Evolutionary conservation across 1,284 basidiomycete species (phyloP), one percentile per base, ranked within the genome.

Genomic region (Ustilago curta): DNA sequence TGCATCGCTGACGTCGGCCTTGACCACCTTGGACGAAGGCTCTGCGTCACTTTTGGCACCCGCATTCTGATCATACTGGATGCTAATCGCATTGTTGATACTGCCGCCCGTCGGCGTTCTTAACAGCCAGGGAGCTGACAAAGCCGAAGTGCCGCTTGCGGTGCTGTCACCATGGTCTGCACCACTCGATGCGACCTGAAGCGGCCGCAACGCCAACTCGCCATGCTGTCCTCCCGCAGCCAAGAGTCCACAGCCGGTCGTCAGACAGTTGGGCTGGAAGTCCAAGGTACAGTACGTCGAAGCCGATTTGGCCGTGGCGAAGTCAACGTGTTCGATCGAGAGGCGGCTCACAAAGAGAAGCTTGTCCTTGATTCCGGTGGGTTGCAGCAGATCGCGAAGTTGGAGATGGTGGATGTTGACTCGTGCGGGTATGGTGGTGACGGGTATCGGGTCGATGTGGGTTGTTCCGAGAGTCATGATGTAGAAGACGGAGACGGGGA

Each of bases 171-270:
- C 27, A 27, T 27, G 4, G 4, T 27, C 27, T 27, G 4, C 27
- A 27, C 4, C 27, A 27, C 27, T 27, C 27, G 27, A 2, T 37
- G 14, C 35, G 4, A 9, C 14, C 44, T 89, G 88, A 11, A 90
- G 85, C 14, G 76, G 76, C 2, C 91, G 91, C 23, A 94, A 86
- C 58, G 92, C 90, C 1, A 95, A 87, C 81, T 95, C 92, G 4
- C 91, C 90, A 12, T 91, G 89, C 82, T 92, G 91, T 3, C 93
- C 93, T 64, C 93, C 93, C 4, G 90, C 91, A 29, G 92, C 93
- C 18, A 94, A 85, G n/a, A 94, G 88, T 18, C 87, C 88, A 8
- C 87, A 86, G 3, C 83, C 84, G 3, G 72, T 66, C 5, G 83
- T 69, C 29, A 93, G 82, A 9, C 86, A 87, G 19, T 91, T 87